These are phyloP conservation scores for Triglochin maritima DNA, from an alignment of 106 monocot species.

Conservation along the genomic window DNA sequence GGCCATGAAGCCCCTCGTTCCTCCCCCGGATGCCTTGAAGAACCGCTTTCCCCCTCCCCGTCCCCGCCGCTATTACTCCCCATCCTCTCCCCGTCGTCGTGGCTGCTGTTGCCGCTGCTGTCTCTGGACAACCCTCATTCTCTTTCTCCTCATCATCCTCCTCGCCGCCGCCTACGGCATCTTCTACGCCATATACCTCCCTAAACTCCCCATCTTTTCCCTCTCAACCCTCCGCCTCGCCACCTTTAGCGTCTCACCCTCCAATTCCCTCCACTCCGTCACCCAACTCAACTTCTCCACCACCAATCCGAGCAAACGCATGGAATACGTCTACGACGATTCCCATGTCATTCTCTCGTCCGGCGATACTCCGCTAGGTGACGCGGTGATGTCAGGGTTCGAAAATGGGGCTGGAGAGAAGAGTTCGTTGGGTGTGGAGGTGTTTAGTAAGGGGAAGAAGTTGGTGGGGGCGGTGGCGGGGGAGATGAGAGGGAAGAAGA, in stretches of 20 bases:
- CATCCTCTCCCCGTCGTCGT: neutral
- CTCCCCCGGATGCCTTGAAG: neutral
- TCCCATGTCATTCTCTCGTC: neutral
- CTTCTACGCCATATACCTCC: slow-evolving; percentile 6
- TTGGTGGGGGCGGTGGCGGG: neutral
- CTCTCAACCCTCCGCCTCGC: neutral
- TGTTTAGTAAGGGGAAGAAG: neutral
- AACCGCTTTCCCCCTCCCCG: neutral
- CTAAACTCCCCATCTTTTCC: slow-evolving; percentile 3
- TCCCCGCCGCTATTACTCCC: neutral
- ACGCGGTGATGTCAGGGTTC: neutral
- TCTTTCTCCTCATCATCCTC: slow-evolving; percentile 3
- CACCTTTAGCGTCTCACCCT: neutral
- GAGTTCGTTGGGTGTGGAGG: neutral
- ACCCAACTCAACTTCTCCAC: neutral
- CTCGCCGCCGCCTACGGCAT: neutral
- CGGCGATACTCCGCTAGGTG: neutral
- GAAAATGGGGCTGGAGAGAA: neutral
- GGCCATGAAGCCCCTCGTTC: neutral
- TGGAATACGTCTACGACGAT: neutral
- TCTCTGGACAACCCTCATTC: neutral
- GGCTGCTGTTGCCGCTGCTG: neutral
- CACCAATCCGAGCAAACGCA: neutral
- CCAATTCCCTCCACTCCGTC: neutral
- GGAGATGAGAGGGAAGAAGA: neutral